Evolutionary conservation across 179 eudicot genomes (phyloP).

Genomic region (Spergularia azorica): DNA sequence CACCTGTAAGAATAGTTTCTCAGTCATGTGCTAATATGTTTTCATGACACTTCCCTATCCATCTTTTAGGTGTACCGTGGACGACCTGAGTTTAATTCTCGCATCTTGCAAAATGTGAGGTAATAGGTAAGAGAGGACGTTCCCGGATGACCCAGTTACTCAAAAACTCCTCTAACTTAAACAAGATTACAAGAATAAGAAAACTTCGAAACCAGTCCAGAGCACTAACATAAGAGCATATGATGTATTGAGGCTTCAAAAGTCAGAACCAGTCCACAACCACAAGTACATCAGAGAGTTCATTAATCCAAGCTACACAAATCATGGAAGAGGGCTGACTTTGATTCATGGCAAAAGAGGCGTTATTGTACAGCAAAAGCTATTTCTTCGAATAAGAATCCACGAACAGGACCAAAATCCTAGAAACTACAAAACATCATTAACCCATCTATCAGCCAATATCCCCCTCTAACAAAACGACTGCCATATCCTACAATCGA

Average conservation of each 20-base stretch:
- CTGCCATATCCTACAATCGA: constrained; percentile 13
- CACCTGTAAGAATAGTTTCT: no score
- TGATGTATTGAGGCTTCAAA: background rate
- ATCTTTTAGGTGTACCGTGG: no score
- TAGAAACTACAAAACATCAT: constrained; percentile 15
- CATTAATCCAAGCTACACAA: background rate
- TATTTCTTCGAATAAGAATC: constrained; percentile 27
- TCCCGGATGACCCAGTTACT: no score
- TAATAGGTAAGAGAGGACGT: no score
- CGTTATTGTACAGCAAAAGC: constrained; percentile 27
- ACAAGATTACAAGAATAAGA: no score
- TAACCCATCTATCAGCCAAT: constrained; percentile 12
- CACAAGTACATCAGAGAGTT: background rate
- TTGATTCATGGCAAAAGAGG: constrained; percentile 14
- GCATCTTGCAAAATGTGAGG: no score
- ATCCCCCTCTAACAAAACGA: background rate
- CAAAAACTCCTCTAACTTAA: no score
- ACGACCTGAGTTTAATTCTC: no score
- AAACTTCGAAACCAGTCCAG: no score
- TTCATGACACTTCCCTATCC: no score
- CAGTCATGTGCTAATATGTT: no score
- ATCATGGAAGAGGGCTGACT: constrained; percentile 5
- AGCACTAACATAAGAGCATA: background rate
- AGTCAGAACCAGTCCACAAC: no score
- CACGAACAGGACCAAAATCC: constrained; percentile 17